phyloP scores from a whole-genome alignment of 495 filamentous ascomycete species.

The Elaphomyces granulatus region DNA sequence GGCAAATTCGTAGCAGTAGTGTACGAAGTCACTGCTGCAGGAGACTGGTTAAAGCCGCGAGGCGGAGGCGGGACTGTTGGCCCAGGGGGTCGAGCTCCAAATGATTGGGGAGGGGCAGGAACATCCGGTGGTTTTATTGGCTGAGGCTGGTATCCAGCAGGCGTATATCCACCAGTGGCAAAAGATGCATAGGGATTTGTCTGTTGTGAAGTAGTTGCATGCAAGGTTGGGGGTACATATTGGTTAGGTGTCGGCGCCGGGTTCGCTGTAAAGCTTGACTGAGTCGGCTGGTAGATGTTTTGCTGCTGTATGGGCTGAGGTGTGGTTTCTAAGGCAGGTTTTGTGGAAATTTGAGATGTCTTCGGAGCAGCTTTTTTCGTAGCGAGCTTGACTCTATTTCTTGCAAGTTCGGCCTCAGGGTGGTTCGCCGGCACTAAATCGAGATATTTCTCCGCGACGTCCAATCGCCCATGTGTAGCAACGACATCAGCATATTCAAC shows the following conservation, averaged over 20 bases:
- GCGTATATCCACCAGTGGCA: constrained; percentile 20
- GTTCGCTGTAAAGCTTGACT: constrained; percentile 21
- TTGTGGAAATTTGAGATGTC: constrained; percentile 11
- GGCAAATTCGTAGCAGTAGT: constrained; percentile 52
- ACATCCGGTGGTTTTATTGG: constrained; percentile 17
- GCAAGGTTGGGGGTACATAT: constrained; percentile 23
- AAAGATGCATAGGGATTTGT: constrained; percentile 51
- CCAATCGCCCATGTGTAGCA: constrained; percentile 74
- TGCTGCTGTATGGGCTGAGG: constrained; percentile 16
- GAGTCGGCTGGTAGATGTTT: constrained; percentile 24
- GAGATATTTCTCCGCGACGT: constrained; percentile 80
- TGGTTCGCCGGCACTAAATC: constrained; percentile 75
- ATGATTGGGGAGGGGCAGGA: constrained; percentile 21
- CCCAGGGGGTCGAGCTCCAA: constrained; percentile 26
- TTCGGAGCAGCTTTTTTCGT: constrained; percentile 45
- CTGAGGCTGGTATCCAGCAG: constrained; percentile 35
- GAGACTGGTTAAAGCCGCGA: constrained; percentile 42
- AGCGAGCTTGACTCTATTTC: constrained; percentile 75
- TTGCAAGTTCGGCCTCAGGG: constrained; percentile 75
- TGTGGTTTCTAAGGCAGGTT: constrained; percentile 19
- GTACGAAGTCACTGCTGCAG: constrained; percentile 46
- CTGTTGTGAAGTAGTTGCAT: constrained; percentile 24
- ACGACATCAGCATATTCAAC: constrained; percentile 93
- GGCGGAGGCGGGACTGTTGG: constrained; percentile 42
- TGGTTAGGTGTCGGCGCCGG: constrained; percentile 19